Evolutionary conservation across 2,329 filamentous ascomycete genomes (phyloP).

Genomic region (Fusarium guadeloupense): DNA sequence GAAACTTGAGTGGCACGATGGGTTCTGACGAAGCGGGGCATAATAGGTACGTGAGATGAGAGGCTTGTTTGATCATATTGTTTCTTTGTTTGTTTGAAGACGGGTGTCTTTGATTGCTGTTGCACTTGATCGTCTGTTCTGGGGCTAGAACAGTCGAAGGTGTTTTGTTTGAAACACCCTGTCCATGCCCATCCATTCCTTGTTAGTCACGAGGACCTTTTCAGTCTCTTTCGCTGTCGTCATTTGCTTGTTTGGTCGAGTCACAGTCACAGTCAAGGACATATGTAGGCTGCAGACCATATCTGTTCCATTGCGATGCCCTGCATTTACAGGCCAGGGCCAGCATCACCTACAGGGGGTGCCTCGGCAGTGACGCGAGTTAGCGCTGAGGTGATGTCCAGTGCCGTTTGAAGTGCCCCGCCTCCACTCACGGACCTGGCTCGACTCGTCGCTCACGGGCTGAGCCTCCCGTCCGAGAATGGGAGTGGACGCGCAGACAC

Average conservation of each 20-base stretch:
- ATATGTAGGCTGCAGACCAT: neutral
- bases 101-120: neutral
- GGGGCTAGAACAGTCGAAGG: neutral
- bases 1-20: constrained; percentile 40
- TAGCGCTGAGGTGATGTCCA: constrained; percentile 19
- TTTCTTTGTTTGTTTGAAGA: constrained; percentile 17
- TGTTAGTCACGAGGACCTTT: neutral
- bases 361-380: constrained; percentile 16
- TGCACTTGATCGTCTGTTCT: neutral
- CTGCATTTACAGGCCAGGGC: neutral
- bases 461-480: constrained; percentile 34
- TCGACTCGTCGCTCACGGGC: neutral
- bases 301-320: neutral
- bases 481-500: constrained; percentile 13
- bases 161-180: neutral
- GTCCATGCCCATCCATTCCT: neutral
- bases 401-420: constrained; percentile 9
- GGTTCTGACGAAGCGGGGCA: constrained; percentile 35
- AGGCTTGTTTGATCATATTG: constrained; percentile 30
- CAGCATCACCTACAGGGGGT: neutral
- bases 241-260: constrained; percentile 16
- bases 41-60: constrained; percentile 27
- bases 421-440: constrained; percentile 8
- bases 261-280: no score
- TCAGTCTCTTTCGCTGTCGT: constrained; percentile 1